Conservation (phyloP, 305 asterid genomes). For the Solanum chacoense region DNA sequence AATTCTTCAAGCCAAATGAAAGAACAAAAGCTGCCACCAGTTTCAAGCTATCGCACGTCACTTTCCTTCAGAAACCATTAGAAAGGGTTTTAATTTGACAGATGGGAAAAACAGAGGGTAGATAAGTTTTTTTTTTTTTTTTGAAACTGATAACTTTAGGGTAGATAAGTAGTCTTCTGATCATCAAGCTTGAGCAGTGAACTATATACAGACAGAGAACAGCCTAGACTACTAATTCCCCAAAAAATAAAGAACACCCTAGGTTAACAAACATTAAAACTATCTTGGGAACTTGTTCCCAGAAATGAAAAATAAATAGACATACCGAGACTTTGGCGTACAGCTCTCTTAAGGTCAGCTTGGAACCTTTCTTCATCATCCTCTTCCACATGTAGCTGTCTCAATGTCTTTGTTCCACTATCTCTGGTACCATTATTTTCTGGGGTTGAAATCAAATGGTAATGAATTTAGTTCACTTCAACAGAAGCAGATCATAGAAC, state of each 20-base stretch:
- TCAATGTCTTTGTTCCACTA: slow-evolving; percentile 47
- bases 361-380: slow-evolving; percentile 94
- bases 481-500: not conserved
- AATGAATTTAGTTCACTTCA: not conserved
- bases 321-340: slow-evolving; percentile 84
- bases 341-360: slow-evolving; percentile 87
- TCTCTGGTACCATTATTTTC: slow-evolving; percentile 24
- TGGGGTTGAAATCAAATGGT: not conserved
- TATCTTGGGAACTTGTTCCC: not conserved
- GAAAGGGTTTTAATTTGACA: not conserved
- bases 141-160: not conserved
- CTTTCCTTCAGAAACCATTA: not conserved
- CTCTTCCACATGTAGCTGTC: slow-evolving; percentile 69
- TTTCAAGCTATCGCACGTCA: not conserved
- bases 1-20: not conserved
- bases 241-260: not conserved
- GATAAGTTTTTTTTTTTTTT: not conserved
- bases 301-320: not conserved
- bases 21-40: not conserved
- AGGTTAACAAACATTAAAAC: not conserved
- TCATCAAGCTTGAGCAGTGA: not conserved
- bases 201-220: not conserved
- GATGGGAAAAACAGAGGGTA: not conserved
- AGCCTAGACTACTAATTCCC: not conserved
- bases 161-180: not conserved